phyloP scores from a whole-genome alignment of 176 grass and related monocot genomes.

The Lolium multiflorum region DNA sequence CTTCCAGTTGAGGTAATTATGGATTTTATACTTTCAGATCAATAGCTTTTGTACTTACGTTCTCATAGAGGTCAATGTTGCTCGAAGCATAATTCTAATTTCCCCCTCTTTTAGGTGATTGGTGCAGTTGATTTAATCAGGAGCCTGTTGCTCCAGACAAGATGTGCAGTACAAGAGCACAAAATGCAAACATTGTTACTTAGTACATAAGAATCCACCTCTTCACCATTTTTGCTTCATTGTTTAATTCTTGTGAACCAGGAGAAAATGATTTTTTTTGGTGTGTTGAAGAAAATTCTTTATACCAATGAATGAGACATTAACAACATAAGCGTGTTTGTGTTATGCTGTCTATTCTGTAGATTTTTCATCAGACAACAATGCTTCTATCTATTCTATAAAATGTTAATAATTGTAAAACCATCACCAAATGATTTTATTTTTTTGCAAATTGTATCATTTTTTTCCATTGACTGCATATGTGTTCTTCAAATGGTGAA shows the following conservation, averaged over 20 bases:
- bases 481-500: background rate
- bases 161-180: background rate
- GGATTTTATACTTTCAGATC: background rate
- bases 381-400: constrained; percentile 4
- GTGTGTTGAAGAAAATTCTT: constrained; percentile 15
- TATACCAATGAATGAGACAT: constrained; percentile 25
- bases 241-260: constrained; percentile 21
- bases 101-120: constrained; percentile 27
- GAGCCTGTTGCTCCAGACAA: background rate
- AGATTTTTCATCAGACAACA: background rate
- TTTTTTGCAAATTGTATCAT: background rate
- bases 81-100: background rate
- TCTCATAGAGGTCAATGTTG: background rate
- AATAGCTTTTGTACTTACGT: background rate
- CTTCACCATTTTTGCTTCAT: constrained; percentile 17
- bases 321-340: constrained; percentile 1
- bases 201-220: background rate
- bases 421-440: background rate
- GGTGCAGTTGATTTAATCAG: constrained; percentile 22
- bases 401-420: background rate
- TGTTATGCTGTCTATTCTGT: constrained; percentile 1
- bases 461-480: constrained; percentile 6
- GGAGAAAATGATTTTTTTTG: background rate
- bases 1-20: constrained; percentile 15
- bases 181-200: background rate